Percentiles rank a stretch among this genome's conserved stretches.
These are phyloP conservation scores for Canariomyces notabilis DNA, from an alignment of 2,329 filamentous ascomycete genomes.

Conservation along the genomic window DNA sequence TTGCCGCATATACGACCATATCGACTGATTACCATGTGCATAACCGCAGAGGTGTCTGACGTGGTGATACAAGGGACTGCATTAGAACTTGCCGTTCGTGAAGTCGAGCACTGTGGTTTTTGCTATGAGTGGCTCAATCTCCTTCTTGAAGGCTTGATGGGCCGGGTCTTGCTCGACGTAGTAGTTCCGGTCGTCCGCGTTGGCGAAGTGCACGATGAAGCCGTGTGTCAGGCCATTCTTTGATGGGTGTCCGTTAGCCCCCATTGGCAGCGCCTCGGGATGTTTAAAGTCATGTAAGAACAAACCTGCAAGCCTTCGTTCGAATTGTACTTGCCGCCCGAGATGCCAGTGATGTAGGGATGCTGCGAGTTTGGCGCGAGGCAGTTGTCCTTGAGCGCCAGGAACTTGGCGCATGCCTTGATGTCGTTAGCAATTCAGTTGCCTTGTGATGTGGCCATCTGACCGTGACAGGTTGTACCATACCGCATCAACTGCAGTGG, in stretches of 20 bases:
- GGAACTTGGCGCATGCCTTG: constrained; percentile 37
- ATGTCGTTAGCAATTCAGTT: not conserved
- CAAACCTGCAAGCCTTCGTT: constrained; percentile 56
- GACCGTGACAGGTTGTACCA: not conserved
- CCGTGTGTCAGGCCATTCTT: constrained; percentile 39
- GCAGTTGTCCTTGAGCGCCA: constrained; percentile 53
- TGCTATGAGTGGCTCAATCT: constrained; percentile 30
- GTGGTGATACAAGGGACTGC: too few species aligned
- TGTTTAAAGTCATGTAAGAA: not conserved
- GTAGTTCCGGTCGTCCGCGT: constrained; percentile 37
- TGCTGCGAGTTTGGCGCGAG: constrained; percentile 52
- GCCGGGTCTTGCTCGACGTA: constrained; percentile 38
- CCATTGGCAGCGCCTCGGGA: too few species aligned
- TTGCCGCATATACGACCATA: too few species aligned
- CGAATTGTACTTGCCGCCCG: constrained; percentile 58
- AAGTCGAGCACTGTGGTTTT: constrained; percentile 38
- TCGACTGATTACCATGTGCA: too few species aligned
- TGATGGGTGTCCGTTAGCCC: not conserved
- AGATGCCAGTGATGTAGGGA: constrained; percentile 55
- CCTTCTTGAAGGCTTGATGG: constrained; percentile 35
- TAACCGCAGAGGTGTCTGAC: too few species aligned
- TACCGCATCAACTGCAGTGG: constrained; percentile 14
- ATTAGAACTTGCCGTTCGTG: constrained; percentile 13
- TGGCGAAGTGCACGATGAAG: constrained; percentile 38
- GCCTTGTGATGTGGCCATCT: not conserved